Evolutionary conservation across 768 basidiomycete genomes (phyloP), one percentile per base, ranked within the genome.

Genomic region (Phylloporus arenicola): DNA sequence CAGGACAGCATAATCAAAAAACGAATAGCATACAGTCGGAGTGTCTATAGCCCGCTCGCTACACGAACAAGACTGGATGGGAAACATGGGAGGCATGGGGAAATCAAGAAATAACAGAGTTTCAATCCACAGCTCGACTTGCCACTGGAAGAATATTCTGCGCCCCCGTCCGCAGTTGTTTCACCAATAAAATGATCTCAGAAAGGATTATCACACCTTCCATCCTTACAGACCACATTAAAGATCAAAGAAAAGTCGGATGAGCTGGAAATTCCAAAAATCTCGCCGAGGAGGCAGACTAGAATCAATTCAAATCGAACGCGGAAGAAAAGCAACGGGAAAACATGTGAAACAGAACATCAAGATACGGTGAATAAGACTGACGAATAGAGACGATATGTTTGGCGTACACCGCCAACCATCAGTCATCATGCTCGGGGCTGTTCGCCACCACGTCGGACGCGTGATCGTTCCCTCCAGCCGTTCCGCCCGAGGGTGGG

Each of bases 151-250:
- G 35, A 14, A 16, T 53, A 60, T 25, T 60, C 57, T 60, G 47
- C 53, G 1, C 39, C 56, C 60, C 54, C 52, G 3, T 40, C 51
- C 57, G 19, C 55, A 48, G 38, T 41, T 65, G 51, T 67, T 67
- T 67, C 55, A 65, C 65, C 65, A 63, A 45, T 56, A 69, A 67
- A 25, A 49, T 29, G 65, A 63, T 67, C 65, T 45, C 52, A 52
- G 40, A 45, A 38, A 25, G 20, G 22, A 52, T 39, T 52, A 53
- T 54, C 57, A 53, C 62, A 55, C 51, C 20, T 42, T 44, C 48
- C 39, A 47, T 22, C 56, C 34, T 45, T 27, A 46, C 29, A 51
- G 65, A 63, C 59, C 59, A 52, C 27, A 24, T 69, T 67, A 57
- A 56, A 65, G 65, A 63, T 62, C 50, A 69, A 69, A 69, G 39